These are phyloP conservation scores for Termitomyces bulborhizus DNA, from an alignment of 768 basidiomycete species.

Conservation along the genomic window DNA sequence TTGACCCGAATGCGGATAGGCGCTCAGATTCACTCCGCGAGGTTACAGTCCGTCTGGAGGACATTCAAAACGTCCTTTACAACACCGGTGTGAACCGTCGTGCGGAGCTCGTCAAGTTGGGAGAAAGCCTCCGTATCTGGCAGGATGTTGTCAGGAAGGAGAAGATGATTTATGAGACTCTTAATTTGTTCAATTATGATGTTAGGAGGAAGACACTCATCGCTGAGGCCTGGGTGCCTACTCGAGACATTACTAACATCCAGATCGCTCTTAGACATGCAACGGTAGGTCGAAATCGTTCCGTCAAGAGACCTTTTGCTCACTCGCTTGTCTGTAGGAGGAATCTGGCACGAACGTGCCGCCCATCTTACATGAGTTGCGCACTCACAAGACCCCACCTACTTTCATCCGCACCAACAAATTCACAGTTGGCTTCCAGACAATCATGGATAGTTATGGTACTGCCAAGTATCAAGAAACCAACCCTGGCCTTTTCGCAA, in stretches of 20 bases:
- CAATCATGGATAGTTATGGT: constrained; percentile 98
- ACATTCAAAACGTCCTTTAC: constrained; percentile 82
- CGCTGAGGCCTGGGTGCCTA: constrained; percentile 97
- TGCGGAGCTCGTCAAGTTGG: constrained; percentile 75
- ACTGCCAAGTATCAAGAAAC: constrained; percentile 93
- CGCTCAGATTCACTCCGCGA: constrained; percentile 87
- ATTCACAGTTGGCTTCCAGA: constrained; percentile 95
- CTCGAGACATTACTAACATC: constrained; percentile 81
- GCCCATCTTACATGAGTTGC: constrained; percentile 87
- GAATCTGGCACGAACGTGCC: constrained; percentile 90
- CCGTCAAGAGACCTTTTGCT: not conserved
- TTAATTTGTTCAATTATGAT: constrained; percentile 96
- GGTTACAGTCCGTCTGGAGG: constrained; percentile 84
- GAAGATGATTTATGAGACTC: constrained; percentile 92
- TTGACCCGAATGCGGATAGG: constrained; percentile 91
- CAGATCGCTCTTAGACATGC: constrained; percentile 87
- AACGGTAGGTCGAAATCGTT: constrained; percentile 44
- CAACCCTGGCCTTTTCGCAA: constrained; percentile 91
- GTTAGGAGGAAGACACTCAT: constrained; percentile 89
- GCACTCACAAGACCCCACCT: constrained; percentile 87
- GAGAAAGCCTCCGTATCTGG: constrained; percentile 84
- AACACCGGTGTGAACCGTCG: constrained; percentile 84
- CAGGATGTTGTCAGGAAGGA: constrained; percentile 92
- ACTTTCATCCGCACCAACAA: constrained; percentile 94
- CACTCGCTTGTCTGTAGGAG: constrained; percentile 42